Base-by-base conservation (phyloP, 352 stramenopile genomes). In the Plasmopara halstedii region DNA sequence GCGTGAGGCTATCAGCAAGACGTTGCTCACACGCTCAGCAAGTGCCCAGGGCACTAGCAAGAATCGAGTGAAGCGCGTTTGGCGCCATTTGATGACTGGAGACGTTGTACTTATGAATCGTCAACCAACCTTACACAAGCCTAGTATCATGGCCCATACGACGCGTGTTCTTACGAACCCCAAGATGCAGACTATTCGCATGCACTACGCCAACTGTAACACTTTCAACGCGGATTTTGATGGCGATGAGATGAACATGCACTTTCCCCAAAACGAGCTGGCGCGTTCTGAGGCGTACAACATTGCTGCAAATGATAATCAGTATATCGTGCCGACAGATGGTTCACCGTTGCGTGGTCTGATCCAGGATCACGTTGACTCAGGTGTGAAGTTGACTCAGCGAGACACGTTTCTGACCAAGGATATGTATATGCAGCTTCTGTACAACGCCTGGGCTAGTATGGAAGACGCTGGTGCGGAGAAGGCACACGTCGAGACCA, bases 141-240 rank as follows among this genome's bases (percentile, higher is more conserved):
- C 97, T 9, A 96, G 89, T 64, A 99, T 99, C 79, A 99, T 99
- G 97, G 97, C 96, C 11, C 96, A 99, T 67, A 79, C 89, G 54
- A 97, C 97, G 15, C 89, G 96, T 48, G 95, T 99, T 46, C 73
- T 99, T 25, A 94, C 81, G 29, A 95, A 95, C 66, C 91, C 88
- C 2, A 97, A 84, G 35, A 97, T 98, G 78, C 97, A 99, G 70
- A 99, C 97, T 20, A 97, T 99, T 56, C 91, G 97, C 39, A 99
- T 99, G 96, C 96, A 99, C 78, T 99, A 99, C 66, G 96, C 96
- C 26, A 99, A 99, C 78, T 99, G 96, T 79, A 99, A 99, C 75
- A 98, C 97, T 32, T 99, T 99, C 85, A 99, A 99, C 75, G 97
- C 97, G 27, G 97, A 99, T 78, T 99, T 99, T 62, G 97, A 99